phyloP scores from a whole-genome alignment of 2,329 filamentous ascomycete genomes.

The Calonectria pauciramosa region DNA sequence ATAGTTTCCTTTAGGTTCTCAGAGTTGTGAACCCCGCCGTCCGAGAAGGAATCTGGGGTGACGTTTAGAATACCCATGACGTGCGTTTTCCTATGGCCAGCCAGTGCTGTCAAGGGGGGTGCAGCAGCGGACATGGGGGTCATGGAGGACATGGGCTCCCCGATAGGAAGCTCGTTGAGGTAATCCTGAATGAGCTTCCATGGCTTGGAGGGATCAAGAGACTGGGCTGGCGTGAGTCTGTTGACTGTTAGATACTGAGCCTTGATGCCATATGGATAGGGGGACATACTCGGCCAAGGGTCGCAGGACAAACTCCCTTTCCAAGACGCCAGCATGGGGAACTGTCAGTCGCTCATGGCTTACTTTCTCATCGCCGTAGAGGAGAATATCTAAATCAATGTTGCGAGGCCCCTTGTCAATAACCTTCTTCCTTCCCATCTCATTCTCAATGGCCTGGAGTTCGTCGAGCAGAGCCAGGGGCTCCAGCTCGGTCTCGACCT shows the following conservation, averaged over 20 bases:
- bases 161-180: slow-evolving; percentile 69
- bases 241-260: slow-evolving; percentile 4
- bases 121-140: slow-evolving; percentile 65
- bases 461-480: slow-evolving; percentile 83
- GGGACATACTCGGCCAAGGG: slow-evolving; percentile 81
- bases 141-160: slow-evolving; percentile 68
- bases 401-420: slow-evolving; percentile 95
- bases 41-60: slow-evolving; percentile 97
- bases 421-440: slow-evolving; percentile 83
- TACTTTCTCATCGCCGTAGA: slow-evolving; percentile 80
- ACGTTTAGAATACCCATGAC: slow-evolving; percentile 97
- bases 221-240: slow-evolving; percentile 69
- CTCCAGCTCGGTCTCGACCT: slow-evolving; percentile 85
- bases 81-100: slow-evolving; percentile 73
- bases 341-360: slow-evolving; percentile 81
- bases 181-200: slow-evolving; percentile 74
- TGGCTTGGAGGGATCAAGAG: slow-evolving; percentile 66
- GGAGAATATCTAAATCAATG: slow-evolving; percentile 92
- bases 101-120: slow-evolving; percentile 70
- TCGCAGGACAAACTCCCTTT: slow-evolving; percentile 93
- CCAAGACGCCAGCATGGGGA: slow-evolving; percentile 87
- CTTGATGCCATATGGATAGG: not conserved
- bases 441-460: slow-evolving; percentile 86
- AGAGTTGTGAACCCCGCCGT: slow-evolving; percentile 78
- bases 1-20: slow-evolving; percentile 71